A percentile compares a stretch with the other conserved stretches of the same genome.
Evolutionary conservation across 495 filamentous ascomycete genomes (phyloP).

Genomic region (Penicillium maclennaniae): DNA sequence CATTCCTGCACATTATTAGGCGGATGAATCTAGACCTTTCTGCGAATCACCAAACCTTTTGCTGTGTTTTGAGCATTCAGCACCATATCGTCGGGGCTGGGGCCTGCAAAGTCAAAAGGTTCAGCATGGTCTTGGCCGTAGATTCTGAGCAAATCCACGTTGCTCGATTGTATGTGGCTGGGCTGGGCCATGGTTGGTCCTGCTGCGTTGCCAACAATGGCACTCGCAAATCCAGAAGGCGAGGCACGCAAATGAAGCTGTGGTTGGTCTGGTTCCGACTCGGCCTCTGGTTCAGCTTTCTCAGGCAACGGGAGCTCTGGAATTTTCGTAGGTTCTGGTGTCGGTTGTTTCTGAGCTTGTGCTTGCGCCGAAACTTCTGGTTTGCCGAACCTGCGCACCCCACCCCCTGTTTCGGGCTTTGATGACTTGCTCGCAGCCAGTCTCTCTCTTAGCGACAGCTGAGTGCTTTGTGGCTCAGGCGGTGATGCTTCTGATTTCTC

Average conservation of each 20-base stretch:
- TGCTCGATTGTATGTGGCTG: constrained; percentile 35
- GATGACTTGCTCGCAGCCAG: constrained; percentile 31
- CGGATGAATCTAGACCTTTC: constrained; percentile 32
- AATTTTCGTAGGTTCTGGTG: constrained; percentile 15
- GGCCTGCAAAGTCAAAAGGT: constrained; percentile 71
- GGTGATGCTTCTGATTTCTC: constrained; percentile 18
- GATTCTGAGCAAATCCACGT: constrained; percentile 51
- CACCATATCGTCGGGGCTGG: constrained; percentile 92
- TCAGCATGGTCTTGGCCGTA: constrained; percentile 46
- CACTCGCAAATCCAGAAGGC: constrained; percentile 67
- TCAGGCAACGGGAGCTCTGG: constrained; percentile 1
- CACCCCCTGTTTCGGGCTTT: constrained; percentile 27
- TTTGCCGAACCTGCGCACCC: constrained; percentile 22
- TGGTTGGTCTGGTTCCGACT: constrained; percentile 14
- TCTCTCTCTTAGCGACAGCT: constrained; percentile 35
- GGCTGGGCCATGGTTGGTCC: constrained; percentile 33
- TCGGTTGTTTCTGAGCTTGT: constrained; percentile 15
- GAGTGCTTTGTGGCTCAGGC: constrained; percentile 19
- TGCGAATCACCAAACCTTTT: constrained; percentile 72
- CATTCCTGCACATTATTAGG: constrained; percentile 46
- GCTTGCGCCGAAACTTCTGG: constrained; percentile 14
- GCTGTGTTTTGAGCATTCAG: constrained; percentile 70
- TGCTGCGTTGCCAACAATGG: constrained; percentile 53
- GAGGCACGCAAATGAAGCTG: constrained; percentile 31
- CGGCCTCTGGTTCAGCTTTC: constrained; percentile 2